A percentile compares a stretch with the other conserved stretches of the same genome.
phyloP scores from a whole-genome alignment of 1,139 yeast genomes.

The Suhomyces kunorum region DNA sequence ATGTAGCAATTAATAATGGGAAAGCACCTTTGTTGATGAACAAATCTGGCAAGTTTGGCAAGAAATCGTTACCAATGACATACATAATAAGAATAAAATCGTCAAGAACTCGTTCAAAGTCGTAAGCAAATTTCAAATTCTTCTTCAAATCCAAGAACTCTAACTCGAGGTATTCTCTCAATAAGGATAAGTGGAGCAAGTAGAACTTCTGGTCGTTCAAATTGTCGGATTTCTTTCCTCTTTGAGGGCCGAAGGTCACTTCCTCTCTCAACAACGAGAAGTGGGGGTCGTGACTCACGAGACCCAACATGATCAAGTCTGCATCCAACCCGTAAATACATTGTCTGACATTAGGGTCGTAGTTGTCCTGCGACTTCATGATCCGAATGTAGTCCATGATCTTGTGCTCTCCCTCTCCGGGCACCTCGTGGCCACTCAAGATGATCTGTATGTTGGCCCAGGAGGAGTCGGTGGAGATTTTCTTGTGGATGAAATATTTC shows the following conservation, averaged over 20 bases:
- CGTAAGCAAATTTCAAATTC: slow-evolving; percentile 66
- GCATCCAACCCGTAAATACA: slow-evolving; percentile 98
- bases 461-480: slow-evolving; percentile 83
- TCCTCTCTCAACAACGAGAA: slow-evolving; percentile 94
- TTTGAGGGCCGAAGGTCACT: slow-evolving; percentile 77
- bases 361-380: slow-evolving; percentile 70
- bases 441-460: slow-evolving; percentile 87
- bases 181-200: slow-evolving; percentile 78
- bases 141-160: slow-evolving; percentile 76
- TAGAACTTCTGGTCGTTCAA: slow-evolving; percentile 80
- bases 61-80: slow-evolving; percentile 96
- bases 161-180: slow-evolving; percentile 86
- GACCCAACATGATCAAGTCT: slow-evolving; percentile 93
- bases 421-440: slow-evolving; percentile 96
- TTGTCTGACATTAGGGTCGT: slow-evolving; percentile 86
- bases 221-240: slow-evolving; percentile 49
- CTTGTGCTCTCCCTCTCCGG: slow-evolving; percentile 99
- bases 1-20: slow-evolving; percentile 83
- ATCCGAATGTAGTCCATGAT: slow-evolving; percentile 92
- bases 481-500: slow-evolving; percentile 88
- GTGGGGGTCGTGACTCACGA: slow-evolving; percentile 96
- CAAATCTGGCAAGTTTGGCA: slow-evolving; percentile 95
- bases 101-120: slow-evolving; percentile 87
- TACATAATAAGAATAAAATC: slow-evolving; percentile 91
- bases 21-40: slow-evolving; percentile 95